Base-by-base conservation (phyloP, 306 rosid species). In the Citrullus mucosospermus region DNA sequence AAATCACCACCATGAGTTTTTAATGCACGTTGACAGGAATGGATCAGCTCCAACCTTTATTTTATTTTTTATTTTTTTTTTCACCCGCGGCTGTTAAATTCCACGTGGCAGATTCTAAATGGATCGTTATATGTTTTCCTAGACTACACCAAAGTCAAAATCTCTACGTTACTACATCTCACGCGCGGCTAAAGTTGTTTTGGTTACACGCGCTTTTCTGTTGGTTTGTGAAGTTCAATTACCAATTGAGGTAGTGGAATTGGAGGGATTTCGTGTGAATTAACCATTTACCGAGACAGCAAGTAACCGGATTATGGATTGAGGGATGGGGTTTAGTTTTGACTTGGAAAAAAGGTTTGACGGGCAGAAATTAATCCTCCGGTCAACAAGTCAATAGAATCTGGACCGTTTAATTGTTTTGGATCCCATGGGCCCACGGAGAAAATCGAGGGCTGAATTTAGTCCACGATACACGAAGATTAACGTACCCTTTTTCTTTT, bases 21-120 rank as follows among this genome's bases (percentile, higher is more conserved):
- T 34, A 79, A 79, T 68, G 81, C 65, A 58, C 67, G 81, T 79
- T 79, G 66, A 79, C 66, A 68, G 77, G 68, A 79, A 79, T 58
- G 77, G 16, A 69, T 66, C 67, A 41, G 58, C 76, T 38, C 67
- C 68, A 78, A 7, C 38, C 18, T 65, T 78, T n/a, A n/a, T n/a
- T 20, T 41, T 25, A 0, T 25, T 25, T 25, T 25, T 25, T 25
- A 0, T 25, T 25, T 1, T 25, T 7, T 61, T 78, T 61, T 18
- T 54, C 28, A 50, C 41, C 58, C 3, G 5, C 22, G 65, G 76
- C 81, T 68, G 68, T 79, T 78, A 51, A n/a, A 55, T 67, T 68
- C 57, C 81, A 79, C 81, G 81, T 79, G 81, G 34, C 77, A 2
- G 0, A 0, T 17, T 30, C 6, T 61, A 0, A 41, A 50, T 59